Evolutionary conservation across 768 basidiomycete genomes (phyloP), one percentile per base, ranked within the genome.

Genomic region (Panus rudis): DNA sequence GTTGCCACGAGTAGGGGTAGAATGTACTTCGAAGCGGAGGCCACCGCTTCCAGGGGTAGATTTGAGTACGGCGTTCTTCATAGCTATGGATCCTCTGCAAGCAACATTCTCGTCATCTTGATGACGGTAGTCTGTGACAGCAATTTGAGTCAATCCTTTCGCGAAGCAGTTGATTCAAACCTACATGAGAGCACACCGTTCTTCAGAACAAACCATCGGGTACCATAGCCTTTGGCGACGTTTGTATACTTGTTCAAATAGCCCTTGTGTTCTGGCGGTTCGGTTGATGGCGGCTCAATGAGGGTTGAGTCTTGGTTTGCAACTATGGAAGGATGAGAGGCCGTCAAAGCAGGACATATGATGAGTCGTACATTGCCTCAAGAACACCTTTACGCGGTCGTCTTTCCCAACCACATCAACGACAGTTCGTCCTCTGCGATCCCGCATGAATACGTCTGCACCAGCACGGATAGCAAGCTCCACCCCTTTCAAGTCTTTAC

Each of bases 191-290:
- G 61, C 20, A 86, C 69, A 0, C 91, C 92, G 42, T 84, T 76
- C 54, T 87, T 82, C 16, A 96, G 73, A 0, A 94, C 89, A 56
- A 97, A 94, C 91, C 92, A 96, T 1, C 92, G 72, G 0, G 86
- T 84, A 46, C 79, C 81, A 58, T 92, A 94, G 0, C 93, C 92
- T 52, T 79, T 82, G 0, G 90, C 89, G 28, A 96, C 87, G 52
- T 96, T 97, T 1, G 84, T 81, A 57, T 92, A 96, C 61, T 97
- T 97, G 61, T 87, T 90, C 16, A 91, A 66, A 56, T 90, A 90
- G 0, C 88, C 90, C 49, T 76, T 80, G 43, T 89, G 62, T 3
- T 70, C 61, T 0, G 84, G 80, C 2, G 83, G 77, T 37, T 80
- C 77, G 2, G 57, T 39, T 0, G 68, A 51, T 1, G 71, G 63